These are phyloP conservation scores for Chlorella sp. DNA, from an alignment of 139 green algal species.

Conservation along the genomic window DNA sequence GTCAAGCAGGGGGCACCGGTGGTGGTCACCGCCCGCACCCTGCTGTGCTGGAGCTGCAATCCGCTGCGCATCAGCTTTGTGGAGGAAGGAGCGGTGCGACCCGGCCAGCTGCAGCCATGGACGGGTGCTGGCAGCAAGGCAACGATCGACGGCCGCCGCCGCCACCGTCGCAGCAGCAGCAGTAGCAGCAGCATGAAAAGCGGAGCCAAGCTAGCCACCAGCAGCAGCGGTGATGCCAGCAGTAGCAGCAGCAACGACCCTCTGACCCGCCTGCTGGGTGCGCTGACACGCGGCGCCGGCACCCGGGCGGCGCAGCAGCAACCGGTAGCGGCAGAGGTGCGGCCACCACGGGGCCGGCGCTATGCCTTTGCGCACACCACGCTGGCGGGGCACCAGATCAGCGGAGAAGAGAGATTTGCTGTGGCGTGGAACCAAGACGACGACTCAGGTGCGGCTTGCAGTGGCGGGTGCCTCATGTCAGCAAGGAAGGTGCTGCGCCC, in stretches of 20 bases:
- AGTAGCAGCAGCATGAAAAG: background rate
- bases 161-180: background rate
- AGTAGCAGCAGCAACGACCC: background rate
- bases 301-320: background rate
- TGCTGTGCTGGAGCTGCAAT: conserved; percentile 46
- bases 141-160: background rate
- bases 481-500: too few species aligned
- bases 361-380: conserved; percentile 44
- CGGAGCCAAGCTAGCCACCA: background rate
- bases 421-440: conserved; percentile 41
- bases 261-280: too few species aligned
- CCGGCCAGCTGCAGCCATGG: conserved; percentile 7
- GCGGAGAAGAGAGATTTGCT: conserved; percentile 46
- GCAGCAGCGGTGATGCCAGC: background rate
- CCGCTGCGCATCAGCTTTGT: conserved; percentile 45
- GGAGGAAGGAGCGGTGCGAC: conserved; percentile 14
- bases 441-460: background rate
- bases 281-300: background rate
- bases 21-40: conserved; percentile 40
- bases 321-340: background rate
- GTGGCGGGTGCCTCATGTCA: background rate
- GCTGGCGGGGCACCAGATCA: conserved; percentile 44
- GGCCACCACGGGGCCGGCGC: conserved; percentile 4
- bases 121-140: background rate
- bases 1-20: conserved; percentile 20